Conservation (phyloP, 805 yeast species). For the Saccharomycopsis fodiens region DNA sequence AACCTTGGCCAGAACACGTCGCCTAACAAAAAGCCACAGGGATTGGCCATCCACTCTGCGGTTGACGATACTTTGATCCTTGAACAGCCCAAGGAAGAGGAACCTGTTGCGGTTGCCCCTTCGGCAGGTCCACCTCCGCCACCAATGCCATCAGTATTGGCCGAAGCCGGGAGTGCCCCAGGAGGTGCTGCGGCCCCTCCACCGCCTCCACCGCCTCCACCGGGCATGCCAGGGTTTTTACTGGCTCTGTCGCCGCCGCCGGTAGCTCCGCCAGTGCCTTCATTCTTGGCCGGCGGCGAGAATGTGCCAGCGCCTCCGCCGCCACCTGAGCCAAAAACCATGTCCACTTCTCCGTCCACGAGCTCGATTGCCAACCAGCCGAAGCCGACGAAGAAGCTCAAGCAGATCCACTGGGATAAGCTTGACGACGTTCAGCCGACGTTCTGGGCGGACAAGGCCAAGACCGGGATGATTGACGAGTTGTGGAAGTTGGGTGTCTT, state of each 20-base stretch:
- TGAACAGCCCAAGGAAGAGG: conserved; percentile 21
- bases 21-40: conserved; percentile 2
- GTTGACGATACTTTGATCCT: conserved; percentile 10
- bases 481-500: conserved; percentile 55
- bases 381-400: conserved; percentile 51
- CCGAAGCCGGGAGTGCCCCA: conserved; percentile 21
- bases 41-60: conserved; percentile 11
- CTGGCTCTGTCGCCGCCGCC: conserved; percentile 25
- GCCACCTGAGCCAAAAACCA: conserved; percentile 29
- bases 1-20: conserved; percentile 5
- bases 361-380: conserved; percentile 30
- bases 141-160: conserved; percentile 26
- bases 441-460: conserved; percentile 47
- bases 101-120: conserved; percentile 25
- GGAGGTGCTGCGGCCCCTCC: conserved; percentile 22
- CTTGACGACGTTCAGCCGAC: conserved; percentile 51
- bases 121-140: conserved; percentile 24
- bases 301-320: conserved; percentile 24
- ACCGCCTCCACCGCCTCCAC: conserved; percentile 26
- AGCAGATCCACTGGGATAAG: conserved; percentile 81
- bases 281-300: conserved; percentile 24
- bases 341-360: conserved; percentile 27
- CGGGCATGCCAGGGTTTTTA: conserved; percentile 20
- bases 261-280: conserved; percentile 31
- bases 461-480: conserved; percentile 41